Evolutionary conservation across 164 flowering plant genomes (phyloP), one percentile per base, ranked within the genome.

Genomic region (Saururus chinensis): DNA sequence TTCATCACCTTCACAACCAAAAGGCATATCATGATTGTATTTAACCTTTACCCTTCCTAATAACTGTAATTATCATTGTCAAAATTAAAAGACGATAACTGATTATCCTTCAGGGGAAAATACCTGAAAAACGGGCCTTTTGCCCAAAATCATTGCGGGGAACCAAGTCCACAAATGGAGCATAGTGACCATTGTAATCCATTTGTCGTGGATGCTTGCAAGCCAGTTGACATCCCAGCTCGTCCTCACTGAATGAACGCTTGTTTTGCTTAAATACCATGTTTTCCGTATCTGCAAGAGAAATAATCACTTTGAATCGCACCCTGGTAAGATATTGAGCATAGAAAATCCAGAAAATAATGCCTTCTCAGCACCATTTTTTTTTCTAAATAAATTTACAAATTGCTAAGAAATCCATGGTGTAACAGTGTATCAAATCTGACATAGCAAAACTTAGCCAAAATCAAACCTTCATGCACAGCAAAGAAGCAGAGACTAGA

Each of bases 201-300:
- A 68, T 25, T 35, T 65, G 80, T 35, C 77, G 70, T 19, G 69
- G 70, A 37, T 68, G 79, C 77, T 71, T 81, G 53, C 48, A 74
- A 41, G 83, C 48, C 68, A 75, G 59, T 19, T 62, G 75, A 30
- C 49, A 65, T 19, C 69, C 59, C 17, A 17, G 49, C 55, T 74
- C 77, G 42, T 75, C 81, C 53, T 68, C 76, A 67, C 40, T 58
- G 51, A 65, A 76, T 54, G 80, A 71, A n/a, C 85, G 72, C 62
- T 81, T 81, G 30, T 71, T 62, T 8, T 67, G 60, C 60, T 45
- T 57, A 57, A 61, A 70, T 37, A 69, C 75, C 85, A 81, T 81
- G 60, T 48, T 69, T 75, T 55, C 54, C 16, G 11, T 17, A 17
- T 69, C 83, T 81, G 75, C 62, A 71, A 66, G 16, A 63, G 12